These are phyloP conservation scores for Rhizophagus clarus DNA, from an alignment of 192 early-diverging fungal species.

Conservation along the genomic window DNA sequence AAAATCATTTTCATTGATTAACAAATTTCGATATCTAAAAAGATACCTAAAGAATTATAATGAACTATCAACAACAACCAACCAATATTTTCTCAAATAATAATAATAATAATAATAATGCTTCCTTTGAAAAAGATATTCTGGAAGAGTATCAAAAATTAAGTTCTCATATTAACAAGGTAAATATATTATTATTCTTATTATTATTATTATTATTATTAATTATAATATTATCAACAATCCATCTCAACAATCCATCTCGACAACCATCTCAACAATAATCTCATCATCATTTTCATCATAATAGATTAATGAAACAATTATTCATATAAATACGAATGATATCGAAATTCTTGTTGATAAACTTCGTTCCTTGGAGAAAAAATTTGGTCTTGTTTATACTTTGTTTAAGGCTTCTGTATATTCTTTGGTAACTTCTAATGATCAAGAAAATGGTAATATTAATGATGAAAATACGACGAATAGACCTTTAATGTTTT, in stretches of 20 bases:
- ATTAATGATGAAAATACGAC: neutral
- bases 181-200: too few relatives aligned
- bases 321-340: constrained; percentile 34
- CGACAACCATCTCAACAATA: too few relatives aligned
- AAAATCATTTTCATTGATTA: too few relatives aligned
- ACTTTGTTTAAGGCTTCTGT: constrained; percentile 46
- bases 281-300: too few relatives aligned
- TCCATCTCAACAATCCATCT: too few relatives aligned
- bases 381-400: constrained; percentile 42
- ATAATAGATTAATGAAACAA: constrained; percentile 35
- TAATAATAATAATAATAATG: neutral
- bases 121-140: constrained; percentile 24
- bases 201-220: too few relatives aligned
- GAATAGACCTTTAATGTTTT: neutral
- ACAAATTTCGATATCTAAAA: too few relatives aligned
- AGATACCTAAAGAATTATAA: too few relatives aligned
- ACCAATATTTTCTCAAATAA: neutral
- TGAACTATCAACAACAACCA: neutral
- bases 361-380: constrained; percentile 41
- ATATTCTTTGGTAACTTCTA: constrained; percentile 34
- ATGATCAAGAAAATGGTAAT: neutral
- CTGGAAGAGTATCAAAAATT: constrained; percentile 26
- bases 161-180: constrained; percentile 21
- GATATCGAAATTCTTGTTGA: constrained; percentile 39
- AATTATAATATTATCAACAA: too few relatives aligned